Percentiles rank a stretch among this genome's conserved stretches.
phyloP scores from a whole-genome alignment of 306 rosid species.

The Quercus gilva region DNA sequence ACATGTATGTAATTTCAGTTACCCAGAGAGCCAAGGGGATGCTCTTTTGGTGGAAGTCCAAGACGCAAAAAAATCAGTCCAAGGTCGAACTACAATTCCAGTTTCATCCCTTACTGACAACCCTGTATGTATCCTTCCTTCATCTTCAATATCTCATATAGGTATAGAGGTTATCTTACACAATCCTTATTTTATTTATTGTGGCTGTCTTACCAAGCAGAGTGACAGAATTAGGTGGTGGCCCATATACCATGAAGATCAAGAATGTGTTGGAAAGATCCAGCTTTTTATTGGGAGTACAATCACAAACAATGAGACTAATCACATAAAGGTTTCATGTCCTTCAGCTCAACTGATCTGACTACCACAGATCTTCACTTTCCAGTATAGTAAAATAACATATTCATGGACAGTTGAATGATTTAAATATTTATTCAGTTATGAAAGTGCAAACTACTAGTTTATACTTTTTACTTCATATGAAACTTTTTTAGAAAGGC shows the following conservation, averaged over 20 bases:
- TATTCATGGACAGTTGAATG: neutral
- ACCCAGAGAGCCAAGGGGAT: constrained; percentile 89
- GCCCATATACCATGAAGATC: constrained; percentile 83
- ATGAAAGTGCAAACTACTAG: neutral
- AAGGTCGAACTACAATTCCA: constrained; percentile 79
- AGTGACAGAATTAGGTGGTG: constrained; percentile 85
- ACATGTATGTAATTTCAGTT: constrained; percentile 54
- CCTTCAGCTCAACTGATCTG: constrained; percentile 17
- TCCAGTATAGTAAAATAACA: neutral
- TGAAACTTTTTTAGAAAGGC: neutral
- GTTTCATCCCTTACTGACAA: constrained; percentile 74
- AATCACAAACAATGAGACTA: constrained; percentile 65
- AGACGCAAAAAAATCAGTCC: constrained; percentile 59
- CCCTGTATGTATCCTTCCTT: constrained; percentile 45
- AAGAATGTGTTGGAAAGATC: constrained; percentile 91
- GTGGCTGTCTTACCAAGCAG: constrained; percentile 41
- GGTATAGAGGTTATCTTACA: constrained; percentile 6
- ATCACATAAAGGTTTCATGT: constrained; percentile 67
- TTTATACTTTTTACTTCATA: neutral
- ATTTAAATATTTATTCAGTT: neutral
- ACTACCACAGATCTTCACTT: neutral
- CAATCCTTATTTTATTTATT: constrained; percentile 12
- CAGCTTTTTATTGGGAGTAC: constrained; percentile 73
- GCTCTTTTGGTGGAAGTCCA: constrained; percentile 78
- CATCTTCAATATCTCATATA: constrained; percentile 2